These are phyloP conservation scores for Moricandia moricandioides DNA, from an alignment of 345 rosid species.

Conservation along the genomic window DNA sequence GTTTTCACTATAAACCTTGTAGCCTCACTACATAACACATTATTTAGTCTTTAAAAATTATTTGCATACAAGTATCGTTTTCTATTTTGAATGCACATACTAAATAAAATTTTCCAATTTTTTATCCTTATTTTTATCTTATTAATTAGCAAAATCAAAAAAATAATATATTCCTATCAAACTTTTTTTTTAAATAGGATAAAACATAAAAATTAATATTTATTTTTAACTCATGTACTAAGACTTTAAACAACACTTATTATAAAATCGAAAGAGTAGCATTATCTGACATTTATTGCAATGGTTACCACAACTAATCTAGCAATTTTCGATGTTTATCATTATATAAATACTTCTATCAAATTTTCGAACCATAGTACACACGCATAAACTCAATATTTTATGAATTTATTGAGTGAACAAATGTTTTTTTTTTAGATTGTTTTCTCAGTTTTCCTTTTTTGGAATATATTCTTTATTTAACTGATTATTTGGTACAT, in stretches of 20 bases:
- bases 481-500: not conserved
- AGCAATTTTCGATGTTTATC: not conserved
- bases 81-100: no score
- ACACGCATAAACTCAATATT: not conserved
- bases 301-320: not conserved
- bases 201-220: no score
- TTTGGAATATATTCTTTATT: not conserved
- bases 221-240: no score
- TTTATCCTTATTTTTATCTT: no score
- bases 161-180: no score
- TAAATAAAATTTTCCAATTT: no score
- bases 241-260: no score
- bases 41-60: not conserved
- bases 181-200: no score
- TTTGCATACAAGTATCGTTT: no score
- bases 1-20: slow-evolving; percentile 2
- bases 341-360: not conserved
- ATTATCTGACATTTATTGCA: not conserved
- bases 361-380: not conserved
- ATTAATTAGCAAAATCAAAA: no score
- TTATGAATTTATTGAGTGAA: not conserved
- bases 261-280: no score
- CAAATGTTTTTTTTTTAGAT: not conserved
- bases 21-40: not conserved
- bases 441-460: not conserved